Evolutionary conservation across 2,329 filamentous ascomycete species (phyloP).

Genomic region (Colletotrichum graminicola): DNA sequence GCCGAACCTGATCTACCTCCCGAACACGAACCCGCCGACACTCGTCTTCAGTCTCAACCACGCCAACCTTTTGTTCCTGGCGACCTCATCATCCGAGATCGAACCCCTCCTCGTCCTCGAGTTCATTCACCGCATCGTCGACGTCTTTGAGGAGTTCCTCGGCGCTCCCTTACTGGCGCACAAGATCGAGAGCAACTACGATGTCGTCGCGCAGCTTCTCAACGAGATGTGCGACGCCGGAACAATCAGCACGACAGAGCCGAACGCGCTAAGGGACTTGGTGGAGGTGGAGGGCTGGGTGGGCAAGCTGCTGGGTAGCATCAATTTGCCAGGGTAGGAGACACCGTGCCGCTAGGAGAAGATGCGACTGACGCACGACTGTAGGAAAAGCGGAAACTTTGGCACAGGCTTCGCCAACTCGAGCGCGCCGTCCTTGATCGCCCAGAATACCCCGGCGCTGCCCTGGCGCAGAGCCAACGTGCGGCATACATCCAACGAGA

Average conservation of each 20-base stretch:
- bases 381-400: conserved; percentile 56
- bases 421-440: conserved; percentile 54
- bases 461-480: conserved; percentile 95
- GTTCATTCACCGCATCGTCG: conserved; percentile 92
- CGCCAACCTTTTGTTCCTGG: conserved; percentile 86
- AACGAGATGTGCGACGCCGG: conserved; percentile 98
- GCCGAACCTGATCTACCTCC: conserved; percentile 87
- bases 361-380: conserved; percentile 10
- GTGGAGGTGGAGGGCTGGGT: conserved; percentile 93
- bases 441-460: conserved; percentile 67
- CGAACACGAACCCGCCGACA: conserved; percentile 85
- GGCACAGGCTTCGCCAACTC: conserved; percentile 55
- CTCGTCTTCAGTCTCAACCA: conserved; percentile 91
- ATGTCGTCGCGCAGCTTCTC: conserved; percentile 92
- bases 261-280: conserved; percentile 89
- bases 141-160: conserved; percentile 94
- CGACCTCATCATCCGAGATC: conserved; percentile 86
- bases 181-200: conserved; percentile 91
- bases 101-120: conserved; percentile 92
- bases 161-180: conserved; percentile 86
- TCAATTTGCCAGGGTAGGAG: conserved; percentile 81
- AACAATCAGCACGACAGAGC: conserved; percentile 89
- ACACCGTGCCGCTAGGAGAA: neutral
- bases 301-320: conserved; percentile 88
- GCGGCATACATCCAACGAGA: conserved; percentile 94